Conservation (phyloP, 352 stramenopile species). For the Phytopythium ostracodes region DNA sequence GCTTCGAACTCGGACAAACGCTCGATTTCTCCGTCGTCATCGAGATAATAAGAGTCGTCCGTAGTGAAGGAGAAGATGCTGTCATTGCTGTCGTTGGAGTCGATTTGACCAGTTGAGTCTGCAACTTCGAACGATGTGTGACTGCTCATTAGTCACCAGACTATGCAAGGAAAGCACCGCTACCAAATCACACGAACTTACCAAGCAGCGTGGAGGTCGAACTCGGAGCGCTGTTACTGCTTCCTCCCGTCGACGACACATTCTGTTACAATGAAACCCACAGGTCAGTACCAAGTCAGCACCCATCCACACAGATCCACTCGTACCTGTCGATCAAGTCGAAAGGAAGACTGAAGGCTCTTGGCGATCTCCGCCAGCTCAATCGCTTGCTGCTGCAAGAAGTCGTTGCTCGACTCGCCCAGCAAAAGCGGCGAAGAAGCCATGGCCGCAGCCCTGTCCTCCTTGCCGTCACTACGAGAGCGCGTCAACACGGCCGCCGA, state of each 20-base stretch:
- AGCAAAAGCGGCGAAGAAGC: neutral
- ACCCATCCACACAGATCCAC: neutral
- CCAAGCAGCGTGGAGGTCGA: constrained; percentile 25
- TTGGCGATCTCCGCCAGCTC: constrained; percentile 61
- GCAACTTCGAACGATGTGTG: neutral
- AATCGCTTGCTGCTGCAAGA: constrained; percentile 55
- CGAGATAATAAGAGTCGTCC: constrained; percentile 36
- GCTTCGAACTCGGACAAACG: constrained; percentile 69
- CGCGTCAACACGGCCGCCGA: neutral
- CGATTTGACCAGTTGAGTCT: constrained; percentile 30
- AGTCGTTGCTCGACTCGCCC: constrained; percentile 26
- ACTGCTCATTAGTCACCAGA: neutral
- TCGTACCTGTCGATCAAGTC: constrained; percentile 15
- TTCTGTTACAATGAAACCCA: neutral
- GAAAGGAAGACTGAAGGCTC: constrained; percentile 55
- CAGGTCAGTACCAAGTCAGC: neutral
- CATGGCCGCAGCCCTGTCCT: neutral
- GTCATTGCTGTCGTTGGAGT: constrained; percentile 41
- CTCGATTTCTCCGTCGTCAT: constrained; percentile 51
- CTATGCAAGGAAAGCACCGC: neutral
- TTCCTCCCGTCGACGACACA: neutral
- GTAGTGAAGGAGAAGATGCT: constrained; percentile 53
- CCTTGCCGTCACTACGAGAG: constrained; percentile 3
- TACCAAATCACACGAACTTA: neutral
- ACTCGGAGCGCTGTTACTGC: constrained; percentile 24